phyloP scores from a whole-genome alignment of 2,329 filamentous ascomycete genomes.

The Pseudogymnoascus sp. region DNA sequence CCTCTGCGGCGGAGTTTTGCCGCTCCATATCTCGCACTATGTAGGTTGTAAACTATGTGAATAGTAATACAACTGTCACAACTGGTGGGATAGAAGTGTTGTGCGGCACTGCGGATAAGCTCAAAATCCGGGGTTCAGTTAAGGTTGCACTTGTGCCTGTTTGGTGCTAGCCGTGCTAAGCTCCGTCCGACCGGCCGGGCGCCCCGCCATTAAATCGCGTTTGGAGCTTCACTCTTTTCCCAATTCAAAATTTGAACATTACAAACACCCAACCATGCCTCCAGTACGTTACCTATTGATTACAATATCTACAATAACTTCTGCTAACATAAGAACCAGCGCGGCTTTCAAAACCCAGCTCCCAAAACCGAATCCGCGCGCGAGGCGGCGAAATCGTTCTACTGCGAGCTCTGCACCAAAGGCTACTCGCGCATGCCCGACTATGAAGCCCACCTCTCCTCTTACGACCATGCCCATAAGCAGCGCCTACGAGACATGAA shows the following conservation, averaged over 20 bases:
- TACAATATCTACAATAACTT: not conserved
- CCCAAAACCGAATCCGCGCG: conserved; percentile 57
- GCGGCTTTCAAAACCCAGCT: conserved; percentile 40
- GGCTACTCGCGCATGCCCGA: conserved; percentile 94
- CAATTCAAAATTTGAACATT: not conserved
- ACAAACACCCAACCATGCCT: not conserved
- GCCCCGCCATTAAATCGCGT: not conserved
- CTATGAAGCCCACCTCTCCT: conserved; percentile 88
- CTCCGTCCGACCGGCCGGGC: not conserved
- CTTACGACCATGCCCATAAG: conserved; percentile 93
- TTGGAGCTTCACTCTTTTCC: not conserved
- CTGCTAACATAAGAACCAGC: conserved; percentile 4
- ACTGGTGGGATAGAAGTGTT: not conserved
- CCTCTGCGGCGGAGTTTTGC: conserved; percentile 33
- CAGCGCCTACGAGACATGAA: conserved; percentile 86
- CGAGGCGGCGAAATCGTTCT: conserved; percentile 73
- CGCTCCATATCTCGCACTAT: conserved; percentile 27
- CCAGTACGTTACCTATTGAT: not conserved
- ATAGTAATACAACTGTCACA: not conserved
- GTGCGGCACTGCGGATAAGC: not conserved
- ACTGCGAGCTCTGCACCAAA: conserved; percentile 83
- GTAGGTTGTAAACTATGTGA: not conserved
- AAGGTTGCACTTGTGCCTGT: not conserved
- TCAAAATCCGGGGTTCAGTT: not conserved
- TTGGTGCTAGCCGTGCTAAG: not conserved